phyloP scores from a whole-genome alignment of 371 early-diverging fungal species.

The Dichotomocladium elegans region DNA sequence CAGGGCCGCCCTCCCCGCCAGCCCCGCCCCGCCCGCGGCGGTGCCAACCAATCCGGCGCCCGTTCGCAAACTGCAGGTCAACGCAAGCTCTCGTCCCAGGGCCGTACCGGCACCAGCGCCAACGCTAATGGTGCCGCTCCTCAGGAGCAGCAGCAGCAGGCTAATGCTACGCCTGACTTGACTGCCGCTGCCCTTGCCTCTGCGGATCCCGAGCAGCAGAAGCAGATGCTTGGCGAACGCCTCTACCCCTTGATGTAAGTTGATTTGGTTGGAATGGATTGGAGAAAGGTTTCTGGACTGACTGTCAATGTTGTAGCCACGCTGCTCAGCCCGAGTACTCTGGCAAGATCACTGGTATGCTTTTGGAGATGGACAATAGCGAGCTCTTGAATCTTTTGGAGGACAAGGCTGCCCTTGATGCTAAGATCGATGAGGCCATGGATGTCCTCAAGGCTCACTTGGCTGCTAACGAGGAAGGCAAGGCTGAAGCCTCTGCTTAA shows the following conservation, averaged over 20 bases:
- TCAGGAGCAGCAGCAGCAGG: constrained; percentile 76
- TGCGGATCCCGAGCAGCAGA: constrained; percentile 85
- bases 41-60: constrained; percentile 35
- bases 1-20: constrained; percentile 46
- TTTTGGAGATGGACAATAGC: constrained; percentile 96
- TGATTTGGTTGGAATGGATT: neutral
- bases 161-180: constrained; percentile 33
- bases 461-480: constrained; percentile 16
- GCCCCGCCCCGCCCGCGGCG: constrained; percentile 59
- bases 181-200: constrained; percentile 82
- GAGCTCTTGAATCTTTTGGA: constrained; percentile 91
- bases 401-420: constrained; percentile 64
- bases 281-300: neutral
- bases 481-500: constrained; percentile 8
- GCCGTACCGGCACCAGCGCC: constrained; percentile 40
- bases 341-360: constrained; percentile 98
- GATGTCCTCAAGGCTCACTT: constrained; percentile 78
- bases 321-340: constrained; percentile 71
- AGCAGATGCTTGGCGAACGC: constrained; percentile 94
- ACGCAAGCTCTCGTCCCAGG: constrained; percentile 11
- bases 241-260: constrained; percentile 79
- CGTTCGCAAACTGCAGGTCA: constrained; percentile 24
- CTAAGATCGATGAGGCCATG: constrained; percentile 85
- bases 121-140: constrained; percentile 63
- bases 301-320: constrained; percentile 4